Percentiles rank a stretch among this genome's conserved stretches.
phyloP scores from a whole-genome alignment of 129 eudicot genomes.

The Escallonia rubra region DNA sequence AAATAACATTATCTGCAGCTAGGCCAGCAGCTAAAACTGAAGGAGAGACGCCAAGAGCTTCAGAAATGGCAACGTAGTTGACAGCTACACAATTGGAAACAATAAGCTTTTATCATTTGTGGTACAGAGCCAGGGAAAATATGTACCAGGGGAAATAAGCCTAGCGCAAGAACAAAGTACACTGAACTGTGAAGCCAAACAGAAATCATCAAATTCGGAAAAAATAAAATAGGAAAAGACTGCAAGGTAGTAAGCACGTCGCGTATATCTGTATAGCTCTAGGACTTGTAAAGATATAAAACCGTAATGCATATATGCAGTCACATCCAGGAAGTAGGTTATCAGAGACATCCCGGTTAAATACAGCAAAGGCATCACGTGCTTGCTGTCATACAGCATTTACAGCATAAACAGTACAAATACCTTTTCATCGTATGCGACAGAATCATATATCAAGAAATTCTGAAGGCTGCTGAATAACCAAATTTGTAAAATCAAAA shows the following conservation, averaged over 20 bases:
- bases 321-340: too few relatives aligned
- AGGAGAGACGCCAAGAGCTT: slow-evolving; percentile 64
- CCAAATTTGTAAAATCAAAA: too few relatives aligned
- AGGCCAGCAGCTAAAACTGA: slow-evolving; percentile 83
- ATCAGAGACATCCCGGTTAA: too few relatives aligned
- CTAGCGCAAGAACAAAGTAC: neutral
- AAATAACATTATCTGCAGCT: slow-evolving; percentile 89
- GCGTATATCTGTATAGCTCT: neutral
- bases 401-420: too few relatives aligned
- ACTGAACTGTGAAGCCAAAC: neutral
- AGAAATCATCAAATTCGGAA: neutral
- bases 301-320: neutral
- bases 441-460: too few relatives aligned
- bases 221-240: neutral
- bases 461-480: too few relatives aligned
- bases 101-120: slow-evolving; percentile 1
- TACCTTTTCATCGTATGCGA: too few relatives aligned
- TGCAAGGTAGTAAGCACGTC: neutral
- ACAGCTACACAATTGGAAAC: slow-evolving; percentile 54
- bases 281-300: neutral
- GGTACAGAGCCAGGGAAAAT: neutral
- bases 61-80: slow-evolving; percentile 83
- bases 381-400: too few relatives aligned
- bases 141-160: neutral
- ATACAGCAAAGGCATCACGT: too few relatives aligned